Evolutionary conservation across 257 asterid genomes (phyloP).

Genomic region (Craterostigma plantagineum): DNA sequence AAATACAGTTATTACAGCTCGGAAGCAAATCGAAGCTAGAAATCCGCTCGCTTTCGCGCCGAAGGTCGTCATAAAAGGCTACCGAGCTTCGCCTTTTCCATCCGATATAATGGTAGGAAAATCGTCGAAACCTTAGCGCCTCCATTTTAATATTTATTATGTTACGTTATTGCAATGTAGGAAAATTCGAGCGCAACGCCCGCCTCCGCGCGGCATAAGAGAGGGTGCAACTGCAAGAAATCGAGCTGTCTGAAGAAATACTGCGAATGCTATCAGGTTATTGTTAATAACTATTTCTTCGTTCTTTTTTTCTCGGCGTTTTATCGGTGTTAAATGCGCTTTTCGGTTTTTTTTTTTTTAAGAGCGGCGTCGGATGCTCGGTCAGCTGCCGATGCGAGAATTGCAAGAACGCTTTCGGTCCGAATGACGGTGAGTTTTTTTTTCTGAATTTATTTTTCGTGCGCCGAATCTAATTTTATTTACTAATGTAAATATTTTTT

Average conservation of each 20-base stretch:
- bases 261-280: slow-evolving; percentile 59
- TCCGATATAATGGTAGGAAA: too few species aligned
- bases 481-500: too few species aligned
- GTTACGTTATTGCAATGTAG: slow-evolving; percentile 11
- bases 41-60: slow-evolving; percentile 68
- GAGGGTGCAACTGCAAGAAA: slow-evolving; percentile 66
- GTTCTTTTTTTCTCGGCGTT: slow-evolving; percentile 1
- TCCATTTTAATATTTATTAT: neutral
- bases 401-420: slow-evolving; percentile 38
- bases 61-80: slow-evolving; percentile 31
- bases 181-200: slow-evolving; percentile 34
- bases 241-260: slow-evolving; percentile 54
- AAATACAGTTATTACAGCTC: slow-evolving; percentile 47
- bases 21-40: slow-evolving; percentile 50
- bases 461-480: too few species aligned
- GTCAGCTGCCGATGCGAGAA: slow-evolving; percentile 53
- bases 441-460: too few species aligned
- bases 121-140: too few species aligned
- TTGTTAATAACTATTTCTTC: slow-evolving; percentile 1
- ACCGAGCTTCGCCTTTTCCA: neutral
- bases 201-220: slow-evolving; percentile 47
- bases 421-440: slow-evolving; percentile 32
- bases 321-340: neutral
- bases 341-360: neutral
- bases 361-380: slow-evolving; percentile 66